phyloP scores from a whole-genome alignment of 73 alveolate species.

The Paramecium bursaria region DNA sequence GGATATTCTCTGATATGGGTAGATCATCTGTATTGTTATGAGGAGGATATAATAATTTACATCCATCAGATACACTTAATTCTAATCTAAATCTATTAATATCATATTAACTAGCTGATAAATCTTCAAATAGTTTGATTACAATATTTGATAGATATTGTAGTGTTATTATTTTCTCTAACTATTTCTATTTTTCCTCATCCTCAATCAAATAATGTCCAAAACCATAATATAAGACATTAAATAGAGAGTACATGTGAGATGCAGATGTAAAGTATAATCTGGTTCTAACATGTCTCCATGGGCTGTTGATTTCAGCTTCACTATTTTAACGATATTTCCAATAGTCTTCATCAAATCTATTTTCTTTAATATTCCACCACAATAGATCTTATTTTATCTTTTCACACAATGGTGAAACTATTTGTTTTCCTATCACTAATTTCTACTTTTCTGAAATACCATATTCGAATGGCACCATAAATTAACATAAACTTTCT shows the following conservation, averaged over 20 bases:
- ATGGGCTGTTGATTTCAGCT: conserved; percentile 81
- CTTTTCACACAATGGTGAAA: conserved; percentile 80
- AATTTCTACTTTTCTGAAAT: conserved; percentile 81
- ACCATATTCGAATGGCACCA: conserved; percentile 95
- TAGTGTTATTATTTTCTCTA: conserved; percentile 57
- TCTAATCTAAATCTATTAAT: conserved; percentile 69
- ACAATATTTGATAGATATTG: conserved; percentile 66
- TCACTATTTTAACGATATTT: conserved; percentile 86
- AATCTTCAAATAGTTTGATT: conserved; percentile 68
- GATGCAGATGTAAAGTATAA: conserved; percentile 92
- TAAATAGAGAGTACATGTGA: conserved; percentile 87
- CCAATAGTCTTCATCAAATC: conserved; percentile 78
- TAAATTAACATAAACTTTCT: conserved; percentile 76
- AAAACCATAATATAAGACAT: conserved; percentile 78
- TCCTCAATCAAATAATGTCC: conserved; percentile 63
- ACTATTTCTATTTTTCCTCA: conserved; percentile 34
- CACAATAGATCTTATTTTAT: conserved; percentile 87
- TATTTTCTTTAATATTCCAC: conserved; percentile 77
- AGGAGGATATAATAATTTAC: not conserved
- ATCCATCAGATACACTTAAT: conserved; percentile 64
- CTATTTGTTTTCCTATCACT: conserved; percentile 79
- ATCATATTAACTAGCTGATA: conserved; percentile 58
- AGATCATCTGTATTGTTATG: not conserved
- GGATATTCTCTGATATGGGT: conserved; percentile 24
- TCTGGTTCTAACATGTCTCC: conserved; percentile 95